Base-by-base conservation (phyloP, 148 eudicot species). In the Arbutus unedo region DNA sequence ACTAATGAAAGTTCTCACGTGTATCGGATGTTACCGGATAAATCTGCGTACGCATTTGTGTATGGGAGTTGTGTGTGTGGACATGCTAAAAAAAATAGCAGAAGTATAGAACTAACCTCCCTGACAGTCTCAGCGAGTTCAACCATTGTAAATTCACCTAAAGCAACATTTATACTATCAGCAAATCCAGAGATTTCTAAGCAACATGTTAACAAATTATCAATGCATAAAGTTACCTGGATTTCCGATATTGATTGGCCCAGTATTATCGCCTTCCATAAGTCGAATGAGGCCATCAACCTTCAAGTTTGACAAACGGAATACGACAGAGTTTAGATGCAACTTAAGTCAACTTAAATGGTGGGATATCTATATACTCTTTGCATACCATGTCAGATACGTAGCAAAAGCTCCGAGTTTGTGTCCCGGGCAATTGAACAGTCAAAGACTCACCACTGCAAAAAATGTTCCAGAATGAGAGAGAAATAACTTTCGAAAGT, bases 91-190 rank as follows among this genome's bases (percentile, higher is more conserved):
- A 31, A 31, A 31, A 31, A 31, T 31, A 31, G 38, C 38, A 1
- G 38, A 31, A 10, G 71, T 31, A 56, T 16, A 47, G 66, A 79
- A 88, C 91, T 83, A 48, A 91, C 97, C 99, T 96, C 99, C 88
- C 94, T 94, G 88, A 96, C 99, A 55, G 88, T 91, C 88, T 95
- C 98, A 47, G 98, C 98, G 64, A 95, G 98, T 86, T 95, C 98
- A 82, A 91, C 84, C 99, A 96, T 96, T 44, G 99, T 96, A 79
- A 95, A 95, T 91, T 95, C 98, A 93, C 98, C 98, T 95, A 89
- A 76, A 78, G 57, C 16, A 13, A 57, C 47, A 54, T 2, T 4
- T 14, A 6, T 4, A 45, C 4, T 55, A 55, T 38, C n/a, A 45
- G 45, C 31, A 16, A 2, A 5, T 25, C 6, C 2, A 55, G 13